These are phyloP conservation scores for Blastomyces parvus DNA, from an alignment of 2,329 filamentous ascomycete species.

Conservation along the genomic window DNA sequence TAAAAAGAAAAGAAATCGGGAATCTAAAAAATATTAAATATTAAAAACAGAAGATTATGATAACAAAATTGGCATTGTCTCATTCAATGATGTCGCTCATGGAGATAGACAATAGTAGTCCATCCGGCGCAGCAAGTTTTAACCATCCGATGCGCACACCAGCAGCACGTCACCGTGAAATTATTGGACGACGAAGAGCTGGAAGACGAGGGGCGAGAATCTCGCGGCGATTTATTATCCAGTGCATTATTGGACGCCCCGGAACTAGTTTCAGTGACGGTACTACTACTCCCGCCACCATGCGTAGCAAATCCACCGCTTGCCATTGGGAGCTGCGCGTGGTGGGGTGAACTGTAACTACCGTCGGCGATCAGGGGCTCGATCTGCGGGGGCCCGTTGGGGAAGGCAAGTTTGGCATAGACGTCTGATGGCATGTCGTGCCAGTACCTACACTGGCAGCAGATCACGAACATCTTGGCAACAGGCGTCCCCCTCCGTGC, in stretches of 20 bases:
- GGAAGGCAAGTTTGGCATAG: conserved; percentile 29
- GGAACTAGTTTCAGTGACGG: background rate
- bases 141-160: conserved; percentile 63
- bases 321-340: background rate
- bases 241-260: background rate
- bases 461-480: conserved; percentile 35
- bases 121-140: conserved; percentile 60
- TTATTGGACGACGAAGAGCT: conserved; percentile 29
- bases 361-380: background rate
- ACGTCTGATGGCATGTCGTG: conserved; percentile 35
- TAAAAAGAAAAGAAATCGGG: too few species aligned
- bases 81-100: conserved; percentile 44
- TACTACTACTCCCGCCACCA: background rate
- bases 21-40: background rate
- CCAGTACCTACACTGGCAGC: conserved; percentile 36
- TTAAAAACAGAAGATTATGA: background rate
- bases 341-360: background rate
- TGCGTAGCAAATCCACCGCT: background rate
- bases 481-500: conserved; percentile 11
- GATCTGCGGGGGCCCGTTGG: conserved; percentile 14
- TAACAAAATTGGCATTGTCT: background rate
- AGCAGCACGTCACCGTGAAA: conserved; percentile 54
- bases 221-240: conserved; percentile 13
- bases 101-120: conserved; percentile 56
- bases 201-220: conserved; percentile 2